Conservation (phyloP, 2,329 filamentous ascomycete genomes). For the Neofusicoccum sp. region DNA sequence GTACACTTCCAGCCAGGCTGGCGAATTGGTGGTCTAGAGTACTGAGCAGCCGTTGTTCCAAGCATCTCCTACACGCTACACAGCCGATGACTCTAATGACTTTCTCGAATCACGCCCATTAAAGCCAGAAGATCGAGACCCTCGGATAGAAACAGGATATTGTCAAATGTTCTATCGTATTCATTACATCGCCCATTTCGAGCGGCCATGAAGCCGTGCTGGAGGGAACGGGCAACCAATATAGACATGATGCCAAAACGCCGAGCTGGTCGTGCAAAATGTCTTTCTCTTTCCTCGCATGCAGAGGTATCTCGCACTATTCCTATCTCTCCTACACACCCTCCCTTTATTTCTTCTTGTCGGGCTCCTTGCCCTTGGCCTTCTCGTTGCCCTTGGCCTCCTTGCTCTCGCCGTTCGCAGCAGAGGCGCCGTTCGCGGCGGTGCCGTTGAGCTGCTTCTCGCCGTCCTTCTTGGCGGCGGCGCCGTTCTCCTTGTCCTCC, state of each 20-base stretch:
- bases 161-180: conserved; percentile 15
- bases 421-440: conserved; percentile 40
- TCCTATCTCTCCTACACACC: neutral
- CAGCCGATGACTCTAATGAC: no score
- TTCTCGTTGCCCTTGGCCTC: conserved; percentile 48
- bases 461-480: conserved; percentile 55
- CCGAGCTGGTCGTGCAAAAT: neutral
- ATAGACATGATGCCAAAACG: neutral
- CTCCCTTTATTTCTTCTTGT: conserved; percentile 54
- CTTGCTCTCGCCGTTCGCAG: conserved; percentile 40
- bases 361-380: conserved; percentile 54
- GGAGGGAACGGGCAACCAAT: neutral
- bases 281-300: neutral
- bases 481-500: conserved; percentile 74
- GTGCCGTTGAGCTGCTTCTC: conserved; percentile 64
- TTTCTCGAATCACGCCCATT: no score
- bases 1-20: no score
- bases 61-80: no score
- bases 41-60: no score
- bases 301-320: neutral
- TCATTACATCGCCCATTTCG: neutral
- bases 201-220: neutral
- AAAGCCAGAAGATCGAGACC: no score
- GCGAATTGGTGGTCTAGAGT: no score
- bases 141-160: no score